These are phyloP conservation scores for Monascus ruber DNA, from an alignment of 2,329 filamentous ascomycete species.

Conservation along the genomic window DNA sequence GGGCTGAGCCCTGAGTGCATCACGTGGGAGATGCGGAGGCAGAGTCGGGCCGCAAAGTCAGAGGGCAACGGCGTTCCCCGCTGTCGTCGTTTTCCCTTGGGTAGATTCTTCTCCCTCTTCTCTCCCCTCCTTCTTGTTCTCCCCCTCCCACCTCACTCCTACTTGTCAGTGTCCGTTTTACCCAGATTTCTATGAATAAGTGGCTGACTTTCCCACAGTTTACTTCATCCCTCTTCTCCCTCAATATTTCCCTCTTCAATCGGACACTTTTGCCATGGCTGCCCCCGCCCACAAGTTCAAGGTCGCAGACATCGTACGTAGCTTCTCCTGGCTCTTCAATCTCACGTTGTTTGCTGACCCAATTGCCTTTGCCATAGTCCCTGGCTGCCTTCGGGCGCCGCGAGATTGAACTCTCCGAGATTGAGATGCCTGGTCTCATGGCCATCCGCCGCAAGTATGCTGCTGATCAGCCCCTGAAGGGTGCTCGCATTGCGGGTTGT, in stretches of 20 bases:
- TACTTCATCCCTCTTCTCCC: slow-evolving; percentile 6
- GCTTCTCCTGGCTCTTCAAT: neutral
- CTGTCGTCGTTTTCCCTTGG: neutral
- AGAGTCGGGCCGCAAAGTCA: neutral
- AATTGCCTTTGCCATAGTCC: slow-evolving; percentile 35
- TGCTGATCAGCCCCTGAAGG: slow-evolving; percentile 81
- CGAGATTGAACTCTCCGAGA: slow-evolving; percentile 95
- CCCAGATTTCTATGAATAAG: slow-evolving; percentile 1
- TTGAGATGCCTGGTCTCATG: slow-evolving; percentile 97
- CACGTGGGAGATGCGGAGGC: neutral
- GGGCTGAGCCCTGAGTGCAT: no score
- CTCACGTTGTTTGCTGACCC: slow-evolving; percentile 4
- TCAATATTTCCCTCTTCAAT: slow-evolving; percentile 7
- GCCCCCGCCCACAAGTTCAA: slow-evolving; percentile 90
- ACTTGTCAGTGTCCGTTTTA: neutral
- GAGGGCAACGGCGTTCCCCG: neutral
- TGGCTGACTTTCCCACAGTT: slow-evolving; percentile 3
- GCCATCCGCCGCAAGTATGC: slow-evolving; percentile 87
- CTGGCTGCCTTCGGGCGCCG: slow-evolving; percentile 97
- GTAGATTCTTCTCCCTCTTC: slow-evolving; percentile 2
- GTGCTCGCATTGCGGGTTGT: slow-evolving; percentile 93
- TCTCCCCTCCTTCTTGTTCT: slow-evolving; percentile 3
- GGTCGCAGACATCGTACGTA: slow-evolving; percentile 78
- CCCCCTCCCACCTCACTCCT: slow-evolving; percentile 2
- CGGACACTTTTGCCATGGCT: slow-evolving; percentile 39